Base-by-base conservation (phyloP, 192 early-diverging fungal species). In the Coemansia umbellata region DNA sequence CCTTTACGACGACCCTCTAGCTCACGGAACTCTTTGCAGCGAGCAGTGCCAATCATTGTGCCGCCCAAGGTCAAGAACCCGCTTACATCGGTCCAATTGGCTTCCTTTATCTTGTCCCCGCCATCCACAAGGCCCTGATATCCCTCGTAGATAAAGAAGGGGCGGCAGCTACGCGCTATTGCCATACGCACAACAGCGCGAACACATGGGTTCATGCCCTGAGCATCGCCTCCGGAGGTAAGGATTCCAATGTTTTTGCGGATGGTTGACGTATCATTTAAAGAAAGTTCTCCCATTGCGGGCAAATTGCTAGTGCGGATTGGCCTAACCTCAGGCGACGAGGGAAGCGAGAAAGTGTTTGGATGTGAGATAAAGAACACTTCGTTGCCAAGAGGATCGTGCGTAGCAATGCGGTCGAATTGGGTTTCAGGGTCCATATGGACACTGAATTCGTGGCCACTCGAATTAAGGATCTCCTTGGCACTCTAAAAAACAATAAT, bases 151-250 rank as follows among this genome's bases (percentile, higher is more conserved):
- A 98, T 88, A 9, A 86, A 87, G 69, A 82, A 98, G 3, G 92
- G 87, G 22, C 87, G 78, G 69, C 91, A 94, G 7, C 82, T 87
- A 17, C 84, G 80, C 15, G 87, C 80, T 55, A 95, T 85, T 1
- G 91, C 86, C 57, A 91, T 86, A 22, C 95, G 84, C 11, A 94
- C 93, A 21, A 95, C 89, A 7, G 88, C 84, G 21, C 95, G 80
- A 23, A 98, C 95, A 21, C 86, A 88, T 19, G 95, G 88, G 60
- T 98, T 98, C 95, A 98, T 98, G 22, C 95, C 95, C n/a, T 87
- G 89, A 9, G 90, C 87, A 65, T 98, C 95, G 27, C 95, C 95
- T 26, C 95, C 95, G 31, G 87, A 89, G 9, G 95, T 98, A 30
- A 98, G 67, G 23, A 98, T 82, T 23, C 91, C 95, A 78, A 98